Evolutionary conservation across 192 early-diverging fungal genomes (phyloP), one percentile per base, ranked within the genome.

Genomic region (Piromyces finnis): DNA sequence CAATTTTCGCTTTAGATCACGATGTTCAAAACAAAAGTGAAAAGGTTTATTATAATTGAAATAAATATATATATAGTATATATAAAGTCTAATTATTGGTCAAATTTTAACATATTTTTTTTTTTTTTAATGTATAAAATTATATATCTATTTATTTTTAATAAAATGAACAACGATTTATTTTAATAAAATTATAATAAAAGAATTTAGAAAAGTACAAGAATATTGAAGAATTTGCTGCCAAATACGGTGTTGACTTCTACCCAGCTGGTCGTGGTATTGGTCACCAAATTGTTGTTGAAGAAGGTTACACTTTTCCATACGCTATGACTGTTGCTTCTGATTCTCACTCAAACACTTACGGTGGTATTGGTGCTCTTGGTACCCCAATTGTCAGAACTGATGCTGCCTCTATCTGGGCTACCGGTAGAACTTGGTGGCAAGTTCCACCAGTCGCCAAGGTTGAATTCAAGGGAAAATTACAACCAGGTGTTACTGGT

Each of bases 291-390:
- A 92, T 97, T 82, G 92, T 99, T 87, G 92, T 98, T 36, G 97
- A 99, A 85, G 95, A 98, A 85, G 97, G 96, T 29, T 97, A 97
- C 82, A 95, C 95, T 5, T 96, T 96, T 84, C 97, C 97, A 3
- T 86, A 91, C 79, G 93, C 96, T 15, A 90, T 99, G 87, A 94
- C 95, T 28, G 96, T 99, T 7, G 97, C 96, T 2, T 97, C 95
- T 2, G 97, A 99, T 85, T 99, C 97, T 12, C 97, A 99, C 83
- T 98, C 97, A 9, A 99, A 99, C 87, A 99, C 98, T 95, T 99
- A 99, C 85, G 97, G 97, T 51, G 97, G 96, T 82, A 92, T 99
- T 81, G 96, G 96, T 35, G 90, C 91, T 78, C 87, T 99, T 78
- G 97, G 97, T 41, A 98, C 97, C 29, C 97, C 97, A 27, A 93